Conservation (phyloP, 768 basidiomycete genomes). For the Kwoniella europaea region DNA sequence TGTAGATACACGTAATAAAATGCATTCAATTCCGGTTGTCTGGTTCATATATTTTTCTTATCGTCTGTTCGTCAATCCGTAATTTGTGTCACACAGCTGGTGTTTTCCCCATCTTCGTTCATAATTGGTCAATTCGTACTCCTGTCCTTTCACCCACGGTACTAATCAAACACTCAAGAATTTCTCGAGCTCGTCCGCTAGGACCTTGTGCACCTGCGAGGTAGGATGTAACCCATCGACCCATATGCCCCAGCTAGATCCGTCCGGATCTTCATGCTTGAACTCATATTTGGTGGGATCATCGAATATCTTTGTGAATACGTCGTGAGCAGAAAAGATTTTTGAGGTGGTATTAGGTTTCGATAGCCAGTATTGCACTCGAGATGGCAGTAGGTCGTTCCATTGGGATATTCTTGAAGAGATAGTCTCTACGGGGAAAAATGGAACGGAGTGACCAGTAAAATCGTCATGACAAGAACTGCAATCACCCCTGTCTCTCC, state of each 20-base stretch:
- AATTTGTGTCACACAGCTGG: too few species aligned
- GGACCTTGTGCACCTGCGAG: not conserved
- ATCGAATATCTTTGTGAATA: not conserved
- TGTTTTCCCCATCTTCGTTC: too few species aligned
- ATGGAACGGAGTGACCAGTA: not conserved
- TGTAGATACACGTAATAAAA: too few species aligned
- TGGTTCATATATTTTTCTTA: too few species aligned
- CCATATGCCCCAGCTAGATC: not conserved
- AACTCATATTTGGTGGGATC: not conserved
- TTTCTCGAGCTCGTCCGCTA: not conserved
- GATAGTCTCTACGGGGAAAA: not conserved
- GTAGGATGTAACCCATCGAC: not conserved
- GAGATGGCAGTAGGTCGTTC: not conserved
- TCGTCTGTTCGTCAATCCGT: too few species aligned
- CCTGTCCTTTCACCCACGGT: too few species aligned
- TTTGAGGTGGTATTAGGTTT: not conserved
- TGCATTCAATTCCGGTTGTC: too few species aligned
- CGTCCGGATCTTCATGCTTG: not conserved
- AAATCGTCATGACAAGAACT: too few species aligned
- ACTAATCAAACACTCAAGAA: not conserved
- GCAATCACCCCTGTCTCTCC: too few species aligned
- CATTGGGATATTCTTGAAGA: not conserved
- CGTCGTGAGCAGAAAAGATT: not conserved
- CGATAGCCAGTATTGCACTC: not conserved
- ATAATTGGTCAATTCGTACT: too few species aligned